Evolutionary conservation across 2,329 filamentous ascomycete species (phyloP).

Genomic region (Cryphonectria radicalis): DNA sequence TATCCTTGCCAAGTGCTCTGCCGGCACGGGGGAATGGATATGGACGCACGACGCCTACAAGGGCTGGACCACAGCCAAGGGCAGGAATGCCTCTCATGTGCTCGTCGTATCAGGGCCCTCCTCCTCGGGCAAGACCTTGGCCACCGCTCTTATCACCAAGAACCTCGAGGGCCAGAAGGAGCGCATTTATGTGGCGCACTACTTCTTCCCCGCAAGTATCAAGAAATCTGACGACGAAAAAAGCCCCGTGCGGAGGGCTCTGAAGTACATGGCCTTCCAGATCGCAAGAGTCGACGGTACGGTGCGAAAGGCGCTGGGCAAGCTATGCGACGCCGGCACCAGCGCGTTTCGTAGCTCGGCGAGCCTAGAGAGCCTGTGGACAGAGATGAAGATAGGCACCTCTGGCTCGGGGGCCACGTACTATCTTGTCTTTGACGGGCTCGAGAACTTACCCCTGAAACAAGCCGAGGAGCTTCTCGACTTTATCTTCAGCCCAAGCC

Average conservation of each 20-base stretch:
- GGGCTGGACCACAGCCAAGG: conserved; percentile 12
- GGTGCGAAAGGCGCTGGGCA: conserved; percentile 31
- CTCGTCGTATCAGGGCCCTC: conserved; percentile 33
- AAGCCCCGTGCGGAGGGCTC: conserved; percentile 30
- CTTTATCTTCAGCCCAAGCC: conserved; percentile 22
- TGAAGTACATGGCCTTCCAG: conserved; percentile 38
- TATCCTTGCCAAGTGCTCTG: conserved; percentile 25
- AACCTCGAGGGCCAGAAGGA: conserved; percentile 34
- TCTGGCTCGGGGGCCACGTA: conserved; percentile 30
- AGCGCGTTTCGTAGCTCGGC: conserved; percentile 21
- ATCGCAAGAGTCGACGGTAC: conserved; percentile 36
- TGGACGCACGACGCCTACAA: background rate
- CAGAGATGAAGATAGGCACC: conserved; percentile 32
- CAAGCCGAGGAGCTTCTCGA: conserved; percentile 27
- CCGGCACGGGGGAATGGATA: conserved; percentile 20
- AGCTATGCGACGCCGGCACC: conserved; percentile 31
- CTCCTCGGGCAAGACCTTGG: conserved; percentile 34
- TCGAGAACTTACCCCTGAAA: conserved; percentile 33
- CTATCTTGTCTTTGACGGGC: conserved; percentile 35
- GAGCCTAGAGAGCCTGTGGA: conserved; percentile 31
- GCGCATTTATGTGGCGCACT: conserved; percentile 35
- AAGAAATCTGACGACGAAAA: conserved; percentile 34
- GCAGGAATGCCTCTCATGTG: conserved; percentile 29
- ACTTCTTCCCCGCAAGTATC: conserved; percentile 34
- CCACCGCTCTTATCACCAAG: conserved; percentile 34